phyloP scores from a whole-genome alignment of 192 early-diverging fungal genomes.

The Globomyces pollinis-pini region DNA sequence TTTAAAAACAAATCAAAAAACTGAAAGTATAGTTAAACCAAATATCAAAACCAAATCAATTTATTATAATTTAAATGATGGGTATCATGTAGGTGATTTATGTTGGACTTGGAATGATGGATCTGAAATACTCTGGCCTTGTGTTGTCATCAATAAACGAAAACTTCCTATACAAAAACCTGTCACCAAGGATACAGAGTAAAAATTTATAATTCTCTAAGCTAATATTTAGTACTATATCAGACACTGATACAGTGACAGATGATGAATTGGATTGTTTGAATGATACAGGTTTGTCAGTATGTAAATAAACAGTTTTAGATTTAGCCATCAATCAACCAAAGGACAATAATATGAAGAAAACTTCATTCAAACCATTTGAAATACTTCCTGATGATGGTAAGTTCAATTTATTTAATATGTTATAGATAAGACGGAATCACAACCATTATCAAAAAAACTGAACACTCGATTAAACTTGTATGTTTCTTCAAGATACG shows the following conservation, averaged over 20 bases:
- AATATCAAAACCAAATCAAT: too few relatives aligned
- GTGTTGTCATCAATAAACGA: background rate
- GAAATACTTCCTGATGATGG: too few relatives aligned
- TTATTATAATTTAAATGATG: background rate
- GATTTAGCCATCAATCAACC: background rate
- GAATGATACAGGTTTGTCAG: background rate
- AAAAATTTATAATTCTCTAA: background rate
- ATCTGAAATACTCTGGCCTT: background rate
- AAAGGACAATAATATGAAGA: background rate
- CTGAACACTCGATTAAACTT: background rate
- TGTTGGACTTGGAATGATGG: background rate
- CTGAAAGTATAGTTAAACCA: too few relatives aligned
- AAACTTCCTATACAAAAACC: background rate
- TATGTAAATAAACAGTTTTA: background rate
- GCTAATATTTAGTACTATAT: background rate
- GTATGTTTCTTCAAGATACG: background rate
- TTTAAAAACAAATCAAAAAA: too few relatives aligned
- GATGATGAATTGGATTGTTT: background rate
- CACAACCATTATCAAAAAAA: background rate
- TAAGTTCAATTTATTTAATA: too few relatives aligned
- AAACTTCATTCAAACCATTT: too few relatives aligned
- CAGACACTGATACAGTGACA: background rate
- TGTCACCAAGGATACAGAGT: background rate
- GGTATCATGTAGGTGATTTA: background rate
- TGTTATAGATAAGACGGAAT: too few relatives aligned